Evolutionary conservation across 2,329 filamentous ascomycete genomes (phyloP), one percentile per base, ranked within the genome.

Genomic region (Ceratocystis eucalypticola): DNA sequence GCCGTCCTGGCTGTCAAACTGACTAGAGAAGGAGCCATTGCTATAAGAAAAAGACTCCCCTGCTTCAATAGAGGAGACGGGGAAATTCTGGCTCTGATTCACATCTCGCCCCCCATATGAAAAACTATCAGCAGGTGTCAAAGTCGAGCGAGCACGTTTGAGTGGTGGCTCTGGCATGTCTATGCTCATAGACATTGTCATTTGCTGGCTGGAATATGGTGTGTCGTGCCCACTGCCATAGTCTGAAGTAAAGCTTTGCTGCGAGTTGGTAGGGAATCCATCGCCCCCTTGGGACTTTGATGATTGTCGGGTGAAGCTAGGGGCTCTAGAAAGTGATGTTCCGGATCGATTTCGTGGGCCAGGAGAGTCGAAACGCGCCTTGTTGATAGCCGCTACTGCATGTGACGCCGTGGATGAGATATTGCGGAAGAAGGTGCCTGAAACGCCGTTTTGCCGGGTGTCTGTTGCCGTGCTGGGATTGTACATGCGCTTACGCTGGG

Each of bases 371-470:
- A 96, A 88, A 12, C 93, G 84, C 17, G 94, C 93, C 78, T 97
- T 96, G 82, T 90, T 96, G 75, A 99, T 95, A 67, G 94, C 93
- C 69, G 91, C 92, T 66, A 99, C 89, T 33, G 94, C 94, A 71
- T 91, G 93, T 3, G 90, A 94, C 0, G 94, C 92, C 1, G 91
- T 96, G 69, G 86, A 88, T 3, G 93, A 97, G 70, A 99, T 97
- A 73, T 95, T 96, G 73, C 92, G 92, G 79, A 99, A 97, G 74
- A 96, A 96, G 1, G 94, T 96, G 20, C 91, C 92, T 61, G 88
- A 86, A 72, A 85, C 71, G 72, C 83, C 85, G 71, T 84, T 85
- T 12, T 81, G 77, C 62, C 91, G 83, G 62, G 81, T 84, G 67
- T 96, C 90, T 65, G 84, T 80, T 59, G 82, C 84, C 61, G 84